Conservation (phyloP, 345 rosid species). For the Heritiera fomes region DNA sequence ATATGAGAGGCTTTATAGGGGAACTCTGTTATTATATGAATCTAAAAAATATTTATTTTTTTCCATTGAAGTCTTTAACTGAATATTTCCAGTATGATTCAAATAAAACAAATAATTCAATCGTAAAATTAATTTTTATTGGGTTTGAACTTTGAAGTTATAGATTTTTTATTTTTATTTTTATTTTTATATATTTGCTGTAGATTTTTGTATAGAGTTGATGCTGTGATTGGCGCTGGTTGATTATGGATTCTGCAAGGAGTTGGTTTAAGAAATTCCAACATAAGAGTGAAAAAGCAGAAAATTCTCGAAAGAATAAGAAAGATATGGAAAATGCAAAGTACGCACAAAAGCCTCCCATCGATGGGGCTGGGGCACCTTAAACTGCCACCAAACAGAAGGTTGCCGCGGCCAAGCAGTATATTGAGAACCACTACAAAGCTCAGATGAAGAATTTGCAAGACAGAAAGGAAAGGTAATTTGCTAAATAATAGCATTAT, state of each 20-base stretch:
- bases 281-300: conserved; percentile 30
- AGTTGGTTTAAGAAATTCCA: conserved; percentile 50
- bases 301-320: conserved; percentile 25
- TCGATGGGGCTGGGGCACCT: conserved; percentile 40
- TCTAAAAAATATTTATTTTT: not conserved
- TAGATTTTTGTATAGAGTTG: not conserved
- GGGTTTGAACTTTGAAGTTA: not conserved
- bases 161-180: not conserved
- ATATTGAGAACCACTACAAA: conserved; percentile 51
- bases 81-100: not conserved
- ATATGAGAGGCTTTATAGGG: not conserved
- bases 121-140: not conserved
- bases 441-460: conserved; percentile 45
- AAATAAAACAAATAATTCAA: not conserved
- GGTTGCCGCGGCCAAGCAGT: conserved; percentile 49
- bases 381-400: conserved; percentile 48
- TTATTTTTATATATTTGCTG: not conserved
- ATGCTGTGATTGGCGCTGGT: not conserved
- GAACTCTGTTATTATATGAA: not conserved
- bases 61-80: not conserved
- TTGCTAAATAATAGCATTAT: not conserved
- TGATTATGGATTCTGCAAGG: conserved; percentile 45
- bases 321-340: conserved; percentile 38
- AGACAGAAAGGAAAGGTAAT: conserved; percentile 49
- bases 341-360: conserved; percentile 36